Conservation (phyloP, 1,284 basidiomycete genomes). For the Trichosporon sp. region DNA sequence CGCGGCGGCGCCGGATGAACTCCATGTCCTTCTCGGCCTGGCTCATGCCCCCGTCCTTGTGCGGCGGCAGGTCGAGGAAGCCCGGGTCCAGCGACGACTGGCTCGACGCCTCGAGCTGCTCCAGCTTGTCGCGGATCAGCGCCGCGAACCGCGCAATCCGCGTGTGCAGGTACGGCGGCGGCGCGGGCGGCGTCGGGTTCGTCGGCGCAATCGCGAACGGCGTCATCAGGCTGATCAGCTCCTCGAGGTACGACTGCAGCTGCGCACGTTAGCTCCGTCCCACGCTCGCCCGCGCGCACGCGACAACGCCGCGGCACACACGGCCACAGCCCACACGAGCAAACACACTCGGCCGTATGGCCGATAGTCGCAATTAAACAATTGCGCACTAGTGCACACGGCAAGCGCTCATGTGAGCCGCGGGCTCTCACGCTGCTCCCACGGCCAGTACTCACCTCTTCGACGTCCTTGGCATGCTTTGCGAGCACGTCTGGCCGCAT, state of each 20-base stretch:
- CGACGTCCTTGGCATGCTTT: neutral
- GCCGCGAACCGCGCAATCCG: conserved; percentile 32
- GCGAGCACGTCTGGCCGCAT: neutral
- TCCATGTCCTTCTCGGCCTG: conserved; percentile 45
- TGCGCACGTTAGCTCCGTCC: conserved; percentile 12
- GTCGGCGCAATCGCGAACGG: conserved; percentile 24
- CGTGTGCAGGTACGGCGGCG: conserved; percentile 33
- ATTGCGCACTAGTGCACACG: neutral
- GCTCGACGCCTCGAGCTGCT: conserved; percentile 23
- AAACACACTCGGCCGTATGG: no score
- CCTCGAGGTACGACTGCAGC: conserved; percentile 28
- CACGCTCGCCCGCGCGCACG: no score
- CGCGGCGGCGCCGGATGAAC: conserved; percentile 35
- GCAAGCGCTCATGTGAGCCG: neutral
- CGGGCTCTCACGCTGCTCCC: neutral
- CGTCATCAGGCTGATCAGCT: conserved; percentile 29
- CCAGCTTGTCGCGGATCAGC: conserved; percentile 27
- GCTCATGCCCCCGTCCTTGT: conserved; percentile 18
- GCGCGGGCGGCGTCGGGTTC: conserved; percentile 23
- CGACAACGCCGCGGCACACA: no score
- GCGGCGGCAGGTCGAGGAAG: conserved; percentile 19
- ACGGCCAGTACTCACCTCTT: conserved; percentile 1
- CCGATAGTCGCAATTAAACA: neutral
- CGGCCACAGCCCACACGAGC: neutral
- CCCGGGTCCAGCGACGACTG: conserved; percentile 23